These are phyloP conservation scores for Lasiodiplodia hormozganensis DNA, from an alignment of 2,329 filamentous ascomycete species.

Conservation along the genomic window DNA sequence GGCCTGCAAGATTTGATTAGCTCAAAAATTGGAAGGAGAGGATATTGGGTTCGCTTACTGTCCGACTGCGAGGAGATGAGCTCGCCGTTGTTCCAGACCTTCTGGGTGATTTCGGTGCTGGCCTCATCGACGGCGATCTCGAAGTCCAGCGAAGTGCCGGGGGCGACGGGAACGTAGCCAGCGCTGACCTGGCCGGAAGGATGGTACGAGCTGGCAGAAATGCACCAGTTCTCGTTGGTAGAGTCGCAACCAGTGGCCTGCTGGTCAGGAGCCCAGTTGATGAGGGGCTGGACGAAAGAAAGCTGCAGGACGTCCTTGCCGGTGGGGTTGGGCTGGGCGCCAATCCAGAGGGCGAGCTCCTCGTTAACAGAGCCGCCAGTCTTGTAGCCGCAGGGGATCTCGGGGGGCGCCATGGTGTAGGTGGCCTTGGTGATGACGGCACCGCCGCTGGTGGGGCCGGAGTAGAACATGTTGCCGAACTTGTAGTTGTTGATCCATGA, in stretches of 20 bases:
- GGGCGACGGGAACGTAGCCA: conserved; percentile 10
- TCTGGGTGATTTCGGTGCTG: conserved; percentile 29
- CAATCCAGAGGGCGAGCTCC: conserved; percentile 29
- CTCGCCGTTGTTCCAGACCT: conserved; percentile 26
- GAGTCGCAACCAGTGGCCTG: conserved; percentile 15
- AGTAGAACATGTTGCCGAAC: conserved; percentile 32
- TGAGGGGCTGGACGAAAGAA: conserved; percentile 30
- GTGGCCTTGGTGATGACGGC: conserved; percentile 31
- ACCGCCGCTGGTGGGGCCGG: conserved; percentile 29
- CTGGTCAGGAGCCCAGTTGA: conserved; percentile 27
- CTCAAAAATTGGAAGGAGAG: neutral
- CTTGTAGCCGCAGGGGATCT: conserved; percentile 21
- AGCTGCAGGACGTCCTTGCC: conserved; percentile 26
- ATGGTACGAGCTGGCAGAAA: conserved; percentile 30
- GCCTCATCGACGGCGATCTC: conserved; percentile 19
- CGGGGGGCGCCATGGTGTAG: conserved; percentile 28
- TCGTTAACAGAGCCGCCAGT: conserved; percentile 1
- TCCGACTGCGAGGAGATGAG: conserved; percentile 29
- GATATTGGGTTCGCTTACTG: neutral
- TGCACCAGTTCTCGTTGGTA: conserved; percentile 30
- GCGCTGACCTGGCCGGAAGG: conserved; percentile 13
- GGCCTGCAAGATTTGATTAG: neutral
- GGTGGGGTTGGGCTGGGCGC: conserved; percentile 25
- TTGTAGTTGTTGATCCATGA: conserved; percentile 25
- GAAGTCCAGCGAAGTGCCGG: conserved; percentile 20